These are phyloP conservation scores for Ascodesmis nigricans DNA, from an alignment of 495 filamentous ascomycete genomes.

Conservation along the genomic window DNA sequence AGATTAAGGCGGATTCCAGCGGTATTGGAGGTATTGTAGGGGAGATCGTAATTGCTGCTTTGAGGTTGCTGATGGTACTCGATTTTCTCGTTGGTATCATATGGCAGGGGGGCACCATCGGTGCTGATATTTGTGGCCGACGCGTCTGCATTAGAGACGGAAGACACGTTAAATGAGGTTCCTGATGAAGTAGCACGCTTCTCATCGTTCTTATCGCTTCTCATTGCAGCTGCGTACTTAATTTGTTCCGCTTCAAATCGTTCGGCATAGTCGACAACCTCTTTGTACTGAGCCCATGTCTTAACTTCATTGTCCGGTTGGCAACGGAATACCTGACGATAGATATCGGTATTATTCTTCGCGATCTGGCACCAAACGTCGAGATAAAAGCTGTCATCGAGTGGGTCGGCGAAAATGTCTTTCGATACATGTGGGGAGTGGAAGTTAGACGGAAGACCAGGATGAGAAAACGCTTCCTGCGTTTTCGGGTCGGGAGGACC, in stretches of 20 bases:
- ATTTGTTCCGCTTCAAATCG: slow-evolving; percentile 41
- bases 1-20: too few relatives aligned
- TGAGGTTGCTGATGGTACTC: slow-evolving; percentile 19
- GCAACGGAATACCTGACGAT: slow-evolving; percentile 80
- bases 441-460: slow-evolving; percentile 39
- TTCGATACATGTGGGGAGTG: slow-evolving; percentile 38
- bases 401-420: slow-evolving; percentile 62
- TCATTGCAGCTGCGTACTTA: slow-evolving; percentile 12
- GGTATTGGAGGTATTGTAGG: too few relatives aligned
- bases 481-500: slow-evolving; percentile 27
- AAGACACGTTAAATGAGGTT: too few relatives aligned
- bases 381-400: slow-evolving; percentile 61
- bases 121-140: too few relatives aligned
- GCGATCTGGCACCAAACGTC: slow-evolving; percentile 77
- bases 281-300: slow-evolving; percentile 85
- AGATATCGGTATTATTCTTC: slow-evolving; percentile 85
- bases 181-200: slow-evolving; percentile 4
- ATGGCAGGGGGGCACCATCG: too few relatives aligned
- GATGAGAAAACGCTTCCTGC: slow-evolving; percentile 28
- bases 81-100: slow-evolving; percentile 30
- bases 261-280: slow-evolving; percentile 56
- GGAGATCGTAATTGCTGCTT: slow-evolving; percentile 5
- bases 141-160: too few relatives aligned
- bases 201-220: slow-evolving; percentile 9
- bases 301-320: slow-evolving; percentile 90